These are phyloP conservation scores for Penicillium parvum DNA, from an alignment of 495 filamentous ascomycete species.

Conservation along the genomic window DNA sequence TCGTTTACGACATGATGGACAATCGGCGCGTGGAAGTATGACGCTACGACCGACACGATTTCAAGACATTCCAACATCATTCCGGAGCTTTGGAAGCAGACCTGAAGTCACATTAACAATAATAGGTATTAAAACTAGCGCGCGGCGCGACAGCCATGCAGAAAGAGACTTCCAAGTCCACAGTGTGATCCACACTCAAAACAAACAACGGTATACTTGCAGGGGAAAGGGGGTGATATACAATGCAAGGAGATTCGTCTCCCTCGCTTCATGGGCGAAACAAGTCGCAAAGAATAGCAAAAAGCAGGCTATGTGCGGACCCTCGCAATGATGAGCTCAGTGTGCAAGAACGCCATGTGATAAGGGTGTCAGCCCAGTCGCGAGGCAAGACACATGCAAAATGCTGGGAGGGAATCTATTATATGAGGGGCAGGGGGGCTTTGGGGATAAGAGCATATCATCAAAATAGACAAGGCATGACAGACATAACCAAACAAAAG, in stretches of 20 bases:
- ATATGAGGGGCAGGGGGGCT: conserved; percentile 15
- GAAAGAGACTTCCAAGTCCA: conserved; percentile 8
- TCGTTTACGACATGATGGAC: conserved; percentile 39
- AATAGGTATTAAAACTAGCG: conserved; percentile 24
- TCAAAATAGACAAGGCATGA: conserved; percentile 12
- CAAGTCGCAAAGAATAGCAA: conserved; percentile 18
- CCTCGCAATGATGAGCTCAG: conserved; percentile 15
- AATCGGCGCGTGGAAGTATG: too few relatives aligned
- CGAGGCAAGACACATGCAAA: conserved; percentile 21
- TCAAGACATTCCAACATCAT: too few relatives aligned
- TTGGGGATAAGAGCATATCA: conserved; percentile 12
- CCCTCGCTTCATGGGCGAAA: conserved; percentile 21
- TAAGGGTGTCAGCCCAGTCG: conserved; percentile 9
- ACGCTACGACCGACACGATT: too few relatives aligned
- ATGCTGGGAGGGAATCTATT: conserved; percentile 22
- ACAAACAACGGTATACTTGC: conserved; percentile 8
- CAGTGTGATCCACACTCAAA: not conserved
- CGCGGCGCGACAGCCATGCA: conserved; percentile 9
- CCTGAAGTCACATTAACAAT: conserved; percentile 8
- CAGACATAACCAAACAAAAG: conserved; percentile 27
- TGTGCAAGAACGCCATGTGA: conserved; percentile 20
- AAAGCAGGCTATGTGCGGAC: conserved; percentile 27
- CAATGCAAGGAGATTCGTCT: conserved; percentile 24
- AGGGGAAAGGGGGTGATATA: conserved; percentile 19
- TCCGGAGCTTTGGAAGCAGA: not conserved